These are phyloP conservation scores for Apophysomyces elegans DNA, from an alignment of 371 early-diverging fungal species.

Conservation along the genomic window DNA sequence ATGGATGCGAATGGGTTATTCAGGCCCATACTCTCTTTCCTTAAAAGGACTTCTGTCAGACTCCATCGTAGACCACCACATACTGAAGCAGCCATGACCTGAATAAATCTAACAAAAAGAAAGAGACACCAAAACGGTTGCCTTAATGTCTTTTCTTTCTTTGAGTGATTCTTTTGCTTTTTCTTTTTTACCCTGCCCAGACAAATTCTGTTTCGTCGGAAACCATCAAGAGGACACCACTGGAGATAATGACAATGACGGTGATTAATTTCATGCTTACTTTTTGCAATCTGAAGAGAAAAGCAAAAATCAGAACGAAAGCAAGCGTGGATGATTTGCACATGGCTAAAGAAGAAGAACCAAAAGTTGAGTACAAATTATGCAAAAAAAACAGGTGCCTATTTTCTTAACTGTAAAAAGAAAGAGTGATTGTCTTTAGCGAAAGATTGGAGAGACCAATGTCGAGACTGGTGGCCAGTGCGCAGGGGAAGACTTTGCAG, in stretches of 20 bases:
- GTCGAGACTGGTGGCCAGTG: conserved; percentile 86
- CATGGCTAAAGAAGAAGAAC: conserved; percentile 65
- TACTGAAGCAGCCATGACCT: conserved; percentile 81
- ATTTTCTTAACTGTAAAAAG: conserved; percentile 77
- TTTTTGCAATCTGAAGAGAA: conserved; percentile 82
- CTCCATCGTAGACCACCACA: conserved; percentile 88
- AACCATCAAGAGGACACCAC: conserved; percentile 88
- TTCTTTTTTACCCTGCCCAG: conserved; percentile 56
- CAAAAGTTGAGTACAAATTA: background rate
- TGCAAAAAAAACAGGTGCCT: background rate
- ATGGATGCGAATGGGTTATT: conserved; percentile 86
- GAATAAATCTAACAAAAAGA: conserved; percentile 30
- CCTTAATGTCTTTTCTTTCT: background rate
- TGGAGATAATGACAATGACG: conserved; percentile 77
- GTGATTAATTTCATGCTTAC: conserved; percentile 67
- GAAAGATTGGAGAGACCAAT: conserved; percentile 89
- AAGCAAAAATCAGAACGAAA: conserved; percentile 89
- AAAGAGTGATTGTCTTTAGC: conserved; percentile 82
- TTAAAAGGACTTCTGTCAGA: conserved; percentile 85
- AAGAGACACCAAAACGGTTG: background rate
- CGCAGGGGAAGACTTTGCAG: conserved; percentile 81
- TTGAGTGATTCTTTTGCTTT: background rate
- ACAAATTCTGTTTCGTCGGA: conserved; percentile 80
- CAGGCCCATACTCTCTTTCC: conserved; percentile 73
- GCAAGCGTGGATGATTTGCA: conserved; percentile 90